A percentile compares a stretch with the other conserved stretches of the same genome.
Evolutionary conservation across 176 grass and related monocot species (phyloP).

Genomic region (Rhynchospora breviuscula): DNA sequence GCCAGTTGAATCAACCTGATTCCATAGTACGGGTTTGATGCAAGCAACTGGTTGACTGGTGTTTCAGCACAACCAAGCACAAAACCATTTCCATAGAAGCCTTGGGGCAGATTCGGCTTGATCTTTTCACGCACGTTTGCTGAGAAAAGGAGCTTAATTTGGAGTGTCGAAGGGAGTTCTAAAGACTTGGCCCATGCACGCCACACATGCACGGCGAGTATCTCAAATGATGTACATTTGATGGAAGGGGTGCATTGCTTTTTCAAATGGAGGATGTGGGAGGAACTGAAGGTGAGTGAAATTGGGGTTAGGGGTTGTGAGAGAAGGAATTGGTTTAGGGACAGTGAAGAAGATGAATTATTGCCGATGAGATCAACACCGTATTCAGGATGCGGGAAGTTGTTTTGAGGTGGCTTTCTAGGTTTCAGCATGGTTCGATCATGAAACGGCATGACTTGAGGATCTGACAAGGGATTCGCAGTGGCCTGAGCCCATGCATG

Average conservation of each 20-base stretch:
- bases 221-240: slow-evolving; percentile 94
- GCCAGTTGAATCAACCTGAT: slow-evolving; percentile 69
- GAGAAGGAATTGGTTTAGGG: slow-evolving; percentile 43
- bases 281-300: slow-evolving; percentile 61
- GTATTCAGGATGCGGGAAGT: slow-evolving; percentile 79
- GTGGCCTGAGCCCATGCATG: slow-evolving; percentile 63
- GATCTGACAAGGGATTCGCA: background rate
- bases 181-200: slow-evolving; percentile 67
- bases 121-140: slow-evolving; percentile 51
- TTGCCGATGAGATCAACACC: background rate
- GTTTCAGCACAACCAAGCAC: slow-evolving; percentile 82
- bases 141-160: slow-evolving; percentile 92
- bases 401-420: slow-evolving; percentile 46
- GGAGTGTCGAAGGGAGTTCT: slow-evolving; percentile 39
- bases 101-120: slow-evolving; percentile 55
- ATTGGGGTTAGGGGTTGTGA: slow-evolving; percentile 49
- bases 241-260: slow-evolving; percentile 44
- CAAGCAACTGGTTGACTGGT: slow-evolving; percentile 36
- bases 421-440: slow-evolving; percentile 59
- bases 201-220: slow-evolving; percentile 74
- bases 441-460: slow-evolving; percentile 31
- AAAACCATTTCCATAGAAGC: slow-evolving; percentile 89
- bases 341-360: background rate
- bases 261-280: slow-evolving; percentile 58
- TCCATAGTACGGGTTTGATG: background rate